Base-by-base conservation (phyloP, 176 grass and related monocot genomes). In the Triticum dicoccoides region DNA sequence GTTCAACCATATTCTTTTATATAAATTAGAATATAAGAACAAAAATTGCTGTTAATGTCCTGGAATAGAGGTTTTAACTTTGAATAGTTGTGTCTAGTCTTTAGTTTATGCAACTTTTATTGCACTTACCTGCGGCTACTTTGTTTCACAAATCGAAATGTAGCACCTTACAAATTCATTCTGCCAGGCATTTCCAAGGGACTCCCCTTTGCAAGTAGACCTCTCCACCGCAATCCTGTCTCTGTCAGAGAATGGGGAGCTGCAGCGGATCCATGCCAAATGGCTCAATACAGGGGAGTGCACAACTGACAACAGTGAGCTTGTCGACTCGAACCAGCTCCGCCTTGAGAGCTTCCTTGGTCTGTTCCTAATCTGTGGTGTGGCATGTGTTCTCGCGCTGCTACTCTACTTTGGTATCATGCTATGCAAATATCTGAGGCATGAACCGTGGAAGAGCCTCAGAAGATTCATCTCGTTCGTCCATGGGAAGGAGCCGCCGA, bases 181-280 rank as follows among this genome's bases (percentile, higher is more conserved):
- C 35, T 78, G 4, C 21, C 89, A 98, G 97, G 93, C 84, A 25
- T 98, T 98, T 67, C 94, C 90, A 78, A 98, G 87, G 89, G 94
- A 95, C 30, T 96, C 96, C 9, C 86, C 92, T 78, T 77, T 98
- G 62, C 88, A 95, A 76, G 70, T 94, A 73, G 97, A 96, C 73
- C 47, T 98, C 71, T 98, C 97, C 5, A 98, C 97, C 6, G 93
- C 97, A 6, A 98, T 98, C 54, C 82, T 98, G 30, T 54, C 82
- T n/a, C 65, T 98, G 20, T 96, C 97, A 0, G 97, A 98, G 82
- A 96, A 96, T 6, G 96, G 94, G 14, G 93, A 98, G 2, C 90
- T 98, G 59, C 97, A 98, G 82, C 82, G 87, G 78, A 96, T 98
- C 90, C 97, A 98, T 12, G 90, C 94, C 77, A 98, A 94, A 66